phyloP scores from a whole-genome alignment of 805 yeast genomes.

The Myxozyma kluyveri region DNA sequence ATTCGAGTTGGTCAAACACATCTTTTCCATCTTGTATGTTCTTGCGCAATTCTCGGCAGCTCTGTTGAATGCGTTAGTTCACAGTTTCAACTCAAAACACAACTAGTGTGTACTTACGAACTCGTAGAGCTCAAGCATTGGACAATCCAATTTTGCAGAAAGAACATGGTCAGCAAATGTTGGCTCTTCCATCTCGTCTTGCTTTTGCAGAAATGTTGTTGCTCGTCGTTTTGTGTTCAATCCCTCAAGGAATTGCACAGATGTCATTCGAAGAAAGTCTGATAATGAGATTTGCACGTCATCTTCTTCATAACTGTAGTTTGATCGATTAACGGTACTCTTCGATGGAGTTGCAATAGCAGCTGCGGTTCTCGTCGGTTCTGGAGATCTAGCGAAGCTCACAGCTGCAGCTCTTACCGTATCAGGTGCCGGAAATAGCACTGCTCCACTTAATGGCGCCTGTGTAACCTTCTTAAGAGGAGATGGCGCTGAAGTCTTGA shows the following conservation, averaged over 20 bases:
- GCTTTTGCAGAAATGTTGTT: conserved; percentile 30
- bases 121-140: conserved; percentile 49
- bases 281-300: conserved; percentile 28
- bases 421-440: not conserved
- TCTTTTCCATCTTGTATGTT: conserved; percentile 51
- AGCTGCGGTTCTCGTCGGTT: not conserved
- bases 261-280: conserved; percentile 34
- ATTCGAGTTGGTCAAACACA: conserved; percentile 48
- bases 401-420: not conserved
- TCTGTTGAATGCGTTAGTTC: conserved; percentile 24
- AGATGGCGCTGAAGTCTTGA: conserved; percentile 11
- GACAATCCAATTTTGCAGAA: conserved; percentile 43
- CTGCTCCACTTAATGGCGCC: not conserved
- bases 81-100: not conserved
- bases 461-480: conserved; percentile 2
- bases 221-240: conserved; percentile 30
- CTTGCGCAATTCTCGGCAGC: conserved; percentile 52
- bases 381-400: not conserved
- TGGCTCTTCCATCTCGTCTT: conserved; percentile 21
- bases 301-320: not conserved
- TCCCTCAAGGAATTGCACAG: conserved; percentile 36
- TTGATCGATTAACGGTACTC: not conserved
- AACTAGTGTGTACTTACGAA: conserved; percentile 34
- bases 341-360: not conserved
- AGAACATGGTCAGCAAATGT: conserved; percentile 41